Conservation (phyloP, 1,284 basidiomycete species). For the Sanghuangporus weigelae region DNA sequence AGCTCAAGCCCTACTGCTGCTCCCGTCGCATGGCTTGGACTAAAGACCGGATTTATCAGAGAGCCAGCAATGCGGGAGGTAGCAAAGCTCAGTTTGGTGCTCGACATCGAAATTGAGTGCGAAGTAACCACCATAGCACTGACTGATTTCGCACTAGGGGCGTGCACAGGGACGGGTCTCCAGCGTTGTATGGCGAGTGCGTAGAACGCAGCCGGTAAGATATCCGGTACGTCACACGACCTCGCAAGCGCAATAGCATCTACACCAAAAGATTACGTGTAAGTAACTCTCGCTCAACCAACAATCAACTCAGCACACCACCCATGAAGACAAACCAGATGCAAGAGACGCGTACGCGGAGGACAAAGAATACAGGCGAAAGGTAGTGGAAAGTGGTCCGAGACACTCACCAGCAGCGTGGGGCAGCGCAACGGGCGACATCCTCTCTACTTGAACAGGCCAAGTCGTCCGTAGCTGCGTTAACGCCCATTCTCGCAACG, state of each 20-base stretch:
- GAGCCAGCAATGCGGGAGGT: background rate
- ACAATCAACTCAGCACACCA: background rate
- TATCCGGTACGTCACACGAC: conserved; percentile 27
- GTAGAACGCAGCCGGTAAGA: conserved; percentile 32
- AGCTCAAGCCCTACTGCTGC: background rate
- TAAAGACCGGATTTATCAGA: too few relatives aligned
- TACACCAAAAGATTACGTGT: background rate
- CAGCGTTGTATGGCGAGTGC: conserved; percentile 31
- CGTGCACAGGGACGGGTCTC: conserved; percentile 9
- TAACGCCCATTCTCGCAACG: conserved; percentile 26
- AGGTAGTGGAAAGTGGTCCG: background rate
- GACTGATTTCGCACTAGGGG: background rate
- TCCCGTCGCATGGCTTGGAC: background rate
- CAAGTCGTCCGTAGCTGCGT: conserved; percentile 26
- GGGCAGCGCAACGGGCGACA: conserved; percentile 26
- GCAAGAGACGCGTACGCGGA: background rate
- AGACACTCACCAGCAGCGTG: conserved; percentile 33
- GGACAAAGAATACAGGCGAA: background rate
- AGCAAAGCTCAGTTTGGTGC: background rate
- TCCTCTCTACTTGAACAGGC: conserved; percentile 27
- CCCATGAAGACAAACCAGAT: background rate
- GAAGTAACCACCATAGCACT: background rate
- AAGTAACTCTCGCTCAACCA: background rate
- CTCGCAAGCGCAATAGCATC: conserved; percentile 27
- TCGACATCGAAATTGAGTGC: background rate